These are phyloP conservation scores for Colletotrichum tofieldiae DNA, from an alignment of 2,329 filamentous ascomycete genomes.

Conservation along the genomic window DNA sequence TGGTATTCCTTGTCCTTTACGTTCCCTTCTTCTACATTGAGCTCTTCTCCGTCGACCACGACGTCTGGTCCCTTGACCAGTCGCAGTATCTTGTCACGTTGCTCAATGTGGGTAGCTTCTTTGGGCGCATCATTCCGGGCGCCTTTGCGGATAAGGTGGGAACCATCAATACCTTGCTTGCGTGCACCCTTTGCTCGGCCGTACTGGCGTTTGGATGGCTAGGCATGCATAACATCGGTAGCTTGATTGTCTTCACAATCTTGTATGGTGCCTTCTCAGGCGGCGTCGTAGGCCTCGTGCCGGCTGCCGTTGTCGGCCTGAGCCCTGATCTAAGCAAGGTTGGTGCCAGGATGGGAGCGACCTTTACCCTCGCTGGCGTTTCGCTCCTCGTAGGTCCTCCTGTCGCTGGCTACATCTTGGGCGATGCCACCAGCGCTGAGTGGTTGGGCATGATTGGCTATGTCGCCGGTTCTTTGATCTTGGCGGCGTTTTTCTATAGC, in stretches of 20 bases:
- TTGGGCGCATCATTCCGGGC: no score
- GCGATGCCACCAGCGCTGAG: no score
- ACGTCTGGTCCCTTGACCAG: constrained; percentile 52
- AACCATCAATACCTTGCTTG: no score
- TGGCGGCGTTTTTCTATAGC: no score
- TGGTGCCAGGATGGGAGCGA: constrained; percentile 52
- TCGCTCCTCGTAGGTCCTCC: no score
- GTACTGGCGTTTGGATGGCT: constrained; percentile 49
- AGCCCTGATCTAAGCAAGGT: constrained; percentile 53
- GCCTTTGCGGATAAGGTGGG: no score
- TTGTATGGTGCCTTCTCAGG: constrained; percentile 63
- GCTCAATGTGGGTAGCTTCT: neutral
- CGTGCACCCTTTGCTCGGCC: no score
- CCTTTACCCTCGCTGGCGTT: no score
- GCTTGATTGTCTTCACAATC: constrained; percentile 57
- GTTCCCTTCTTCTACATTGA: constrained; percentile 64
- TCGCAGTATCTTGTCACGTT: constrained; percentile 59
- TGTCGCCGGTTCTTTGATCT: no score
- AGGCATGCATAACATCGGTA: constrained; percentile 52
- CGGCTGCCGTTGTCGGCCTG: constrained; percentile 55
- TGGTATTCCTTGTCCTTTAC: constrained; percentile 57
- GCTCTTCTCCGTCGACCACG: constrained; percentile 58
- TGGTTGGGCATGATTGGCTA: no score
- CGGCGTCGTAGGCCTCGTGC: constrained; percentile 58
- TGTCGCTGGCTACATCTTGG: no score